Evolutionary conservation across 2,329 filamentous ascomycete species (phyloP).

Genomic region (Scleromitrula shiraiana): DNA sequence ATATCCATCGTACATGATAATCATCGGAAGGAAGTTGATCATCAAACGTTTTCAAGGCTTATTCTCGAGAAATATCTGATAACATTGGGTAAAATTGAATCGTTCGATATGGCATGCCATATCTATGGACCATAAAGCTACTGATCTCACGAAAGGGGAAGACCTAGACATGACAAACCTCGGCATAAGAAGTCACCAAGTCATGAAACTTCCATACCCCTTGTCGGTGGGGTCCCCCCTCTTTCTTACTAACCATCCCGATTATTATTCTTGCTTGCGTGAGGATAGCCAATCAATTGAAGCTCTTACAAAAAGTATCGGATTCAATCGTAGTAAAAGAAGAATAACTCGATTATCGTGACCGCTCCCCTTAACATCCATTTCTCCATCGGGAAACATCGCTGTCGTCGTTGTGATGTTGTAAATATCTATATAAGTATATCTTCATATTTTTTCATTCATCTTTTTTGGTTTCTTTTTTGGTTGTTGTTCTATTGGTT

Average conservation of each 20-base stretch:
- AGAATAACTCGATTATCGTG: slow-evolving; percentile 15
- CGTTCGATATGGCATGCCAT: no score
- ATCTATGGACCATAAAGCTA: no score
- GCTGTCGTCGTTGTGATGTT: slow-evolving; percentile 10
- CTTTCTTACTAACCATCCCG: not conserved
- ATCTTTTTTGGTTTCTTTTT: slow-evolving; percentile 6
- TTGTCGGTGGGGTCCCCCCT: slow-evolving; percentile 3
- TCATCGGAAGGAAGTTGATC: no score
- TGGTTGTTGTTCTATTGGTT: no score
- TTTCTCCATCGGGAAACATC: slow-evolving; percentile 19
- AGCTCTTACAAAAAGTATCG: not conserved
- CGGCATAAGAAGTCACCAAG: not conserved
- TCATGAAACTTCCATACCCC: not conserved
- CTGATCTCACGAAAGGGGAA: no score
- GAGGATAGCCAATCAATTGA: not conserved
- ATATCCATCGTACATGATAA: no score
- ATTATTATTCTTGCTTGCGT: slow-evolving; percentile 1
- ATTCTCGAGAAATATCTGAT: no score
- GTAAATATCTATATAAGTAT: slow-evolving; percentile 12
- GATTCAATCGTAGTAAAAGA: not conserved
- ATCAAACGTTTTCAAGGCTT: no score
- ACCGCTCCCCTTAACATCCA: slow-evolving; percentile 10
- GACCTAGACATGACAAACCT: not conserved
- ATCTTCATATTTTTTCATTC: slow-evolving; percentile 8
- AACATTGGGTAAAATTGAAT: no score